These are phyloP conservation scores for Ploettnerulaceae sp. DNA, from an alignment of 2,329 filamentous ascomycete species.

Conservation along the genomic window DNA sequence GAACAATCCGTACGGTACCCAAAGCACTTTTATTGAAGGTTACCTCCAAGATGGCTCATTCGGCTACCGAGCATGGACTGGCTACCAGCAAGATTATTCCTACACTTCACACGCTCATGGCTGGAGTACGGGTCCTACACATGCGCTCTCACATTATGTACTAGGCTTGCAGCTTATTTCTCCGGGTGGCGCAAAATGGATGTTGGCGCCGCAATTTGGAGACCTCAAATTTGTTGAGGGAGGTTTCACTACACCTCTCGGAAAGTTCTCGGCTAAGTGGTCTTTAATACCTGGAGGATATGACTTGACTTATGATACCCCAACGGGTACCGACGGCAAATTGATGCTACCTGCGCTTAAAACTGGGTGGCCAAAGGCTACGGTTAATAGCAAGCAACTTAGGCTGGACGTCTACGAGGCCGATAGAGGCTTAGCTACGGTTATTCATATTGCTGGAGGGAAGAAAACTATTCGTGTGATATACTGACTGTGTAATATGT, in stretches of 20 bases:
- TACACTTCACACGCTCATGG: conserved; percentile 48
- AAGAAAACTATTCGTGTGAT: neutral
- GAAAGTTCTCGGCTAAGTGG: conserved; percentile 37
- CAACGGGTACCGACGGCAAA: conserved; percentile 12
- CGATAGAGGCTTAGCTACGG: neutral
- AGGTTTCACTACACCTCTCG: conserved; percentile 38
- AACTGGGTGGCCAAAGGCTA: neutral
- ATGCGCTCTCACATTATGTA: conserved; percentile 41
- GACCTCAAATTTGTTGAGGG: conserved; percentile 37
- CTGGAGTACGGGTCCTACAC: conserved; percentile 46
- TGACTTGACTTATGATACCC: conserved; percentile 11
- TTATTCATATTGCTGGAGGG: neutral
- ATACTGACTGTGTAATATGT: neutral
- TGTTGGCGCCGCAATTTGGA: conserved; percentile 38
- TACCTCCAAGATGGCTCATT: conserved; percentile 52
- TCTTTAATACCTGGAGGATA: conserved; percentile 9
- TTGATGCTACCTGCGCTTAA: conserved; percentile 9
- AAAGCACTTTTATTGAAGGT: conserved; percentile 55
- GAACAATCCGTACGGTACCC: conserved; percentile 51
- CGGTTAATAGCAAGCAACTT: neutral
- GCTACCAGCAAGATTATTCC: conserved; percentile 43
- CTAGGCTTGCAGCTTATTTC: conserved; percentile 38
- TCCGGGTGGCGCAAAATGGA: conserved; percentile 36
- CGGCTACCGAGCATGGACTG: conserved; percentile 43
- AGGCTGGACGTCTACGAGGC: neutral